phyloP scores from a whole-genome alignment of 768 basidiomycete species.

The Rhodocollybia butyracea region DNA sequence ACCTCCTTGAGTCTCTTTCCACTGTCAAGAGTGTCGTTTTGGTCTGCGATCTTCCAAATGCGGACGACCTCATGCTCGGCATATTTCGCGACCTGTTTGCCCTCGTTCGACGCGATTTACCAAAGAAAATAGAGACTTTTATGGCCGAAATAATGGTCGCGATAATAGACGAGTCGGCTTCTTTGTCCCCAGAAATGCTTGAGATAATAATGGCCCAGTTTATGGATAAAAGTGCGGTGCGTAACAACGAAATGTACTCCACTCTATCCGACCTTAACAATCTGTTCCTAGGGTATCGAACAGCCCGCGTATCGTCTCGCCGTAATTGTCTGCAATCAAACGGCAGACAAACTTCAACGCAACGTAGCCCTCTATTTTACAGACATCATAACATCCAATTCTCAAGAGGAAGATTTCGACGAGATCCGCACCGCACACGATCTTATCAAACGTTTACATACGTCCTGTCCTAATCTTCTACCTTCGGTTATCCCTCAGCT shows the following conservation, averaged over 20 bases:
- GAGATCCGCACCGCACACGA: conserved; percentile 78
- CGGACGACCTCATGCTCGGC: conserved; percentile 79
- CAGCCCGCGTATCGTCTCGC: conserved; percentile 81
- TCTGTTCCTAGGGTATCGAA: conserved; percentile 49
- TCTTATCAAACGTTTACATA: conserved; percentile 80
- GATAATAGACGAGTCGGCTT: conserved; percentile 80
- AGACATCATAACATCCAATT: conserved; percentile 70
- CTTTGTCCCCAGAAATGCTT: conserved; percentile 75
- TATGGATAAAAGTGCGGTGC: conserved; percentile 69
- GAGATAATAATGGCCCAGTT: conserved; percentile 86
- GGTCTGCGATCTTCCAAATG: conserved; percentile 85
- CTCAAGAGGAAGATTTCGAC: conserved; percentile 54
- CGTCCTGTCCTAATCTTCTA: conserved; percentile 75
- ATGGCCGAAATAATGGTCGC: conserved; percentile 90
- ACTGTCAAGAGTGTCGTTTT: conserved; percentile 94
- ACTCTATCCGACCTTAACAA: conserved; percentile 5
- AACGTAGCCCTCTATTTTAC: conserved; percentile 92
- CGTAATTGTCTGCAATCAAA: conserved; percentile 78
- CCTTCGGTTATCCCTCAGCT: conserved; percentile 91
- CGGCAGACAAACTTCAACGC: conserved; percentile 84
- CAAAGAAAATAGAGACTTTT: conserved; percentile 81
- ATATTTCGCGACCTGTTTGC: conserved; percentile 84
- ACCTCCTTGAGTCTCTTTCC: conserved; percentile 89
- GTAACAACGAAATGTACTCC: conserved; percentile 21
- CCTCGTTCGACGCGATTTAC: conserved; percentile 66